These are phyloP conservation scores for Backusella tuberculispora DNA, from an alignment of 192 early-diverging fungal genomes.

Conservation along the genomic window DNA sequence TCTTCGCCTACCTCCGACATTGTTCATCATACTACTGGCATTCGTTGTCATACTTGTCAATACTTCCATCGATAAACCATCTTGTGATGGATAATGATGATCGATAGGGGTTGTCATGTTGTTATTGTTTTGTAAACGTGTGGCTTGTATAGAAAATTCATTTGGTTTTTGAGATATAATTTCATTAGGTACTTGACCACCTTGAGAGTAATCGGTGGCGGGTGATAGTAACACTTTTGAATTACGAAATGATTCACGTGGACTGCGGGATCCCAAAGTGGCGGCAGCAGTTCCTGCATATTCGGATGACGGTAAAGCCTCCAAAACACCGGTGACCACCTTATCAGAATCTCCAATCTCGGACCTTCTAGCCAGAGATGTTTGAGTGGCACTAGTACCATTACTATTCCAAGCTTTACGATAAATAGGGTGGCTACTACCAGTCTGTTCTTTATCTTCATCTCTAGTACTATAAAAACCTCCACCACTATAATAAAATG, in stretches of 20 bases:
- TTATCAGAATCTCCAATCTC: constrained; percentile 34
- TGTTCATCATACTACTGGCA: constrained; percentile 27
- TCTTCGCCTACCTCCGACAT: background rate
- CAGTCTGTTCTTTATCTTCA: background rate
- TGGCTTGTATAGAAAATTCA: constrained; percentile 30
- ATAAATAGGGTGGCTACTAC: constrained; percentile 9
- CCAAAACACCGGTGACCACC: constrained; percentile 25
- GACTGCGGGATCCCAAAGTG: constrained; percentile 22
- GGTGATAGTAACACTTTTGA: constrained; percentile 5
- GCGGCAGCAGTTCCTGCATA: constrained; percentile 14
- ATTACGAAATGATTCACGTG: constrained; percentile 16
- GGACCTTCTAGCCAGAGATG: constrained; percentile 7
- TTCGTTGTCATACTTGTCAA: constrained; percentile 39
- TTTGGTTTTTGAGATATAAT: constrained; percentile 39
- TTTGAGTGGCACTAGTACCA: background rate
- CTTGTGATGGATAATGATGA: background rate
- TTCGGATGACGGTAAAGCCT: constrained; percentile 19
- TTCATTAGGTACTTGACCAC: constrained; percentile 40
- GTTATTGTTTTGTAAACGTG: background rate
- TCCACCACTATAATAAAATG: background rate
- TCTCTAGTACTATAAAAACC: background rate
- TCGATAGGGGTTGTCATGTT: constrained; percentile 26
- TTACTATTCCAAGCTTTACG: background rate
- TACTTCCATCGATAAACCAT: constrained; percentile 36
- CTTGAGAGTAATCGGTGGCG: background rate